Conservation (phyloP, 78 protist species). For the Dictyostelium brefeldianum region DNA sequence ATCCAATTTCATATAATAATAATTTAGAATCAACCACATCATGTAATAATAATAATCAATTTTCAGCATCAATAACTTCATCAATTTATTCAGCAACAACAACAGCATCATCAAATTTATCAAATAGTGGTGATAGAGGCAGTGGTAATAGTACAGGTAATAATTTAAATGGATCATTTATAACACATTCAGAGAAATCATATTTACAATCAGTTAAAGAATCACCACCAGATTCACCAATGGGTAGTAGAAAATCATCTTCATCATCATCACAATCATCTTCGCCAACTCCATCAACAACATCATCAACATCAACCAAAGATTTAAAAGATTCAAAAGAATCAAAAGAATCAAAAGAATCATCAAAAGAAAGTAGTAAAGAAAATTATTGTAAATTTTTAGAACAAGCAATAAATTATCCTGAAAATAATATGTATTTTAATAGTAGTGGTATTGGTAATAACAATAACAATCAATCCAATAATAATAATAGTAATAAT, state of each 20-base stretch:
- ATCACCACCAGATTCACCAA: slow-evolving; percentile 59
- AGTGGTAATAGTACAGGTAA: neutral
- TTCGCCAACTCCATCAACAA: neutral
- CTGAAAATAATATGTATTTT: neutral
- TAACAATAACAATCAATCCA: too few species aligned
- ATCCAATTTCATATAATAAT: neutral
- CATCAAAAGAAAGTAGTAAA: slow-evolving; percentile 5
- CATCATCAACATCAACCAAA: slow-evolving; percentile 6
- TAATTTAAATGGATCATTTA: slow-evolving; percentile 16
- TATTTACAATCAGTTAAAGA: neutral
- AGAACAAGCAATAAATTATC: slow-evolving; percentile 22
- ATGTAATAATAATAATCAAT: too few species aligned
- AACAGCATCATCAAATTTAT: neutral
- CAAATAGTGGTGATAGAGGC: neutral
- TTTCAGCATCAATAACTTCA: neutral
- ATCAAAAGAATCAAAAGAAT: neutral
- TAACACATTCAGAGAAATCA: neutral
- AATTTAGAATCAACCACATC: too few species aligned
- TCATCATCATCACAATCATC: neutral
- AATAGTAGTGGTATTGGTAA: neutral
- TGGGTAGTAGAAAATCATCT: slow-evolving; percentile 20
- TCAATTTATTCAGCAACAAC: neutral
- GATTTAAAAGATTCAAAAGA: too few species aligned
- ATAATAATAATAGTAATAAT: too few species aligned
- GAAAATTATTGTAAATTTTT: slow-evolving; percentile 74